Evolutionary conservation across 2,329 filamentous ascomycete species (phyloP), one percentile per base, ranked within the genome.

Genomic region (Claviceps citrina): DNA sequence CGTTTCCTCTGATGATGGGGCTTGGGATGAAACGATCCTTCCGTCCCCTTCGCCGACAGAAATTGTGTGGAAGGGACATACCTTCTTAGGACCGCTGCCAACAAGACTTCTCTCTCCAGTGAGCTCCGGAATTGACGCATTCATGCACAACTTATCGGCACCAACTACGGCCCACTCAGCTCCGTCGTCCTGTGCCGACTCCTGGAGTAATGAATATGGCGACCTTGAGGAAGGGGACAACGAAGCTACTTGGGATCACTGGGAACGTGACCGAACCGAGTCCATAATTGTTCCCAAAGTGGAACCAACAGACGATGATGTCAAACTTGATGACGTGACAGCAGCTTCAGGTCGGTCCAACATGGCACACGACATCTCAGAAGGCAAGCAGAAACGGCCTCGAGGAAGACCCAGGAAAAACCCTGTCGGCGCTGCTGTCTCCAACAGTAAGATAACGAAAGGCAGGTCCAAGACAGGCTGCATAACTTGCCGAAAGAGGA

Each of bases 351-450:
- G 31, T 4, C 16, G 43, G 13, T 42, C 45, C 24, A 43, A 46
- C 15, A 50, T 51, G 10, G 27, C 47, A n/a, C 44, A 49, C 10
- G 46, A 43, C 22, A 46, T 44, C 32, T 45, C 54, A 2, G 54
- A 60, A 20, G 48, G 58, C 16, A 73, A 72, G 48, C 54, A 58
- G 28, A 81, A 80, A 61, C 68, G 80, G 51, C 79, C 79, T 49
- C 74, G 86, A 52, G 86, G 86, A 26, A 72, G 86, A 40, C 86
- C 86, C 38, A 72, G 85, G 58, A 93, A 93, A 63, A 77, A 86
- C 50, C 81, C 84, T 30, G 63, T 81, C 15, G 70, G 69, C 7
- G 70, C 76, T 1, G 68, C 71, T 27, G 53, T 65, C 13, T 61
- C 67, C 15, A 61, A 75, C 37, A 73, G 71, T 52, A 93, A 91